Evolutionary conservation across 441 rosid species (phyloP).

Genomic region (Euphorbia corollata): DNA sequence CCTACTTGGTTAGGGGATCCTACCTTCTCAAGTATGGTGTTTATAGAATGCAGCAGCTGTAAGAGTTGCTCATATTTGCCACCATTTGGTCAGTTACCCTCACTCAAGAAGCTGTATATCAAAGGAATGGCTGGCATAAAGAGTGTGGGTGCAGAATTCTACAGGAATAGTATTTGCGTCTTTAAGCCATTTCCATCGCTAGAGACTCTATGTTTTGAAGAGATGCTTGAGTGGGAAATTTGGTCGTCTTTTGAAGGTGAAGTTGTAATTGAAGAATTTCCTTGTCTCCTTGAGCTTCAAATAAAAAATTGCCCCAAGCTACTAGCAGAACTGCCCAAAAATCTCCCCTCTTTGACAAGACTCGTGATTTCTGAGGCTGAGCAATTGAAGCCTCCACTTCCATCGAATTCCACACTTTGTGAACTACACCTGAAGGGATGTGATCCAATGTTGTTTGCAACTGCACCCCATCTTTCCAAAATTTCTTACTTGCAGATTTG

Average conservation of each 20-base stretch:
- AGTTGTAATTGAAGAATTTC: slow-evolving; percentile 1
- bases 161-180: not conserved
- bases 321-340: not conserved
- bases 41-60: not conserved
- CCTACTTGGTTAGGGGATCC: slow-evolving; percentile 25
- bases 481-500: slow-evolving; percentile 3
- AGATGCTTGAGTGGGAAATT: slow-evolving; percentile 10
- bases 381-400: slow-evolving; percentile 9
- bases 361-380: slow-evolving; percentile 9
- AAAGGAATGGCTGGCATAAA: slow-evolving; percentile 21
- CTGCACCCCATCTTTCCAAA: not conserved
- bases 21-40: slow-evolving; percentile 9
- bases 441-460: not conserved
- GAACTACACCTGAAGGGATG: not conserved
- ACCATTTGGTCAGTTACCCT: slow-evolving; percentile 24
- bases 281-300: slow-evolving; percentile 11
- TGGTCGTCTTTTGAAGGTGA: not conserved
- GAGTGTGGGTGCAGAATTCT: slow-evolving; percentile 20
- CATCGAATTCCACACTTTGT: not conserved
- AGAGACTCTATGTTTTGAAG: slow-evolving; percentile 1
- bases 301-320: slow-evolving; percentile 9
- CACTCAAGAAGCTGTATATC: slow-evolving; percentile 17
- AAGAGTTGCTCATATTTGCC: slow-evolving; percentile 21
- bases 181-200: slow-evolving; percentile 7
- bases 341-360: not conserved